phyloP scores from a whole-genome alignment of 495 filamentous ascomycete species.

The Pyronema domesticum region DNA sequence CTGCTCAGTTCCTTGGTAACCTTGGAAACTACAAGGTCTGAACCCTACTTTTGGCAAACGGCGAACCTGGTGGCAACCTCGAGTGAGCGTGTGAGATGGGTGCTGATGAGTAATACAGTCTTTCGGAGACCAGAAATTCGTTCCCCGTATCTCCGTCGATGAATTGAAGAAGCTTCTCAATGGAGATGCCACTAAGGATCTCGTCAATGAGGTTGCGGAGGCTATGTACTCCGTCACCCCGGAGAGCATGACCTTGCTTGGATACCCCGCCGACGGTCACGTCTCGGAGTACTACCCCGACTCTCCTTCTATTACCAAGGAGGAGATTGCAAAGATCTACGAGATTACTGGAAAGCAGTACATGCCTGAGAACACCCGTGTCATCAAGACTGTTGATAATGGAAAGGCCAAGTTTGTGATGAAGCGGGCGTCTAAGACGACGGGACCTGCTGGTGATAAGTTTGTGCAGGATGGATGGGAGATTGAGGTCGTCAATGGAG shows the following conservation, averaged over 20 bases:
- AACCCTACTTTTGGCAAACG: background rate
- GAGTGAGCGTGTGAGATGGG: background rate
- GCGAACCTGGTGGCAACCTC: too few relatives aligned
- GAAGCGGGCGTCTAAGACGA: slow-evolving; percentile 10
- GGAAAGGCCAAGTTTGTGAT: slow-evolving; percentile 45
- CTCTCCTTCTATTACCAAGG: slow-evolving; percentile 66
- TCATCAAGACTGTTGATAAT: slow-evolving; percentile 53
- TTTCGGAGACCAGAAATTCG: slow-evolving; percentile 88
- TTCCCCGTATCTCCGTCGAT: slow-evolving; percentile 54
- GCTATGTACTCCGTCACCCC: slow-evolving; percentile 56
- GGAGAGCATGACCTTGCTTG: slow-evolving; percentile 60
- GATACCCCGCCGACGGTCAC: slow-evolving; percentile 67
- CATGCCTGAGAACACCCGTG: slow-evolving; percentile 68
- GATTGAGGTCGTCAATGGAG: slow-evolving; percentile 63
- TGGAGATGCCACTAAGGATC: slow-evolving; percentile 38
- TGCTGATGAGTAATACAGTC: slow-evolving; percentile 15
- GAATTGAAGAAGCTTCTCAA: slow-evolving; percentile 56
- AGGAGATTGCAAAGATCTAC: slow-evolving; percentile 34
- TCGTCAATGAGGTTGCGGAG: slow-evolving; percentile 50
- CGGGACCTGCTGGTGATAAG: slow-evolving; percentile 49
- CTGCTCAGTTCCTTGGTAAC: slow-evolving; percentile 78
- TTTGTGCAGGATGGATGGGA: slow-evolving; percentile 16
- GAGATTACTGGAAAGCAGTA: slow-evolving; percentile 16
- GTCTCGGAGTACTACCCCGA: slow-evolving; percentile 86
- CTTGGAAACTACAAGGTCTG: slow-evolving; percentile 74